phyloP scores from a whole-genome alignment of 768 basidiomycete genomes.

The Lactarius vividus region DNA sequence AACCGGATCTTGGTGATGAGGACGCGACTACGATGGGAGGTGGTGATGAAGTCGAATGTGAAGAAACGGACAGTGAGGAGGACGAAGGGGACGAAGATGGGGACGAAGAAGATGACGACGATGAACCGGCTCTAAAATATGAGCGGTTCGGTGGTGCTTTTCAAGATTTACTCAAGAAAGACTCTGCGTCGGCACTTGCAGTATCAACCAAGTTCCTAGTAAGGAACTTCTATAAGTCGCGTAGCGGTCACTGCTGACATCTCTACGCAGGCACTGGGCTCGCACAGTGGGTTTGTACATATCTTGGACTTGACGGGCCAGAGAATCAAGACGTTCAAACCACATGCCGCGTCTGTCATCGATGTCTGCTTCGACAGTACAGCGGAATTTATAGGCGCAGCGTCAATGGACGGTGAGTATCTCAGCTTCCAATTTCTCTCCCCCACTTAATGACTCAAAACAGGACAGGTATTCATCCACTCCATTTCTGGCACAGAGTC shows the following conservation, averaged over 20 bases:
- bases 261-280: conserved; percentile 72
- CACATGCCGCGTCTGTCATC: conserved; percentile 82
- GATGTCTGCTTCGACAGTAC: conserved; percentile 84
- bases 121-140: conserved; percentile 92
- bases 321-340: conserved; percentile 85
- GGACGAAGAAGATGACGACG: conserved; percentile 68
- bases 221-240: conserved; percentile 26
- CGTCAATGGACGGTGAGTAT: conserved; percentile 85
- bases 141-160: conserved; percentile 71
- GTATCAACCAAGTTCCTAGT: conserved; percentile 76
- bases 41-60: conserved; percentile 27
- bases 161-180: conserved; percentile 80
- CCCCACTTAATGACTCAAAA: conserved; percentile 17
- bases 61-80: conserved; percentile 33
- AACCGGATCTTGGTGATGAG: conserved; percentile 1
- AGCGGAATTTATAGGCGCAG: conserved; percentile 86
- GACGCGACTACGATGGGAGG: conserved; percentile 22
- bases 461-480: conserved; percentile 89
- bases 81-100: conserved; percentile 50
- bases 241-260: conserved; percentile 5
- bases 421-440: neutral
- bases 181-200: conserved; percentile 80
- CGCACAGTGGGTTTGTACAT: conserved; percentile 90
- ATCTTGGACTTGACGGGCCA: conserved; percentile 76
- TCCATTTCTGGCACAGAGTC: conserved; percentile 76